Evolutionary conservation across 352 stramenopile genomes (phyloP).

Genomic region (Phytophthora litchii): DNA sequence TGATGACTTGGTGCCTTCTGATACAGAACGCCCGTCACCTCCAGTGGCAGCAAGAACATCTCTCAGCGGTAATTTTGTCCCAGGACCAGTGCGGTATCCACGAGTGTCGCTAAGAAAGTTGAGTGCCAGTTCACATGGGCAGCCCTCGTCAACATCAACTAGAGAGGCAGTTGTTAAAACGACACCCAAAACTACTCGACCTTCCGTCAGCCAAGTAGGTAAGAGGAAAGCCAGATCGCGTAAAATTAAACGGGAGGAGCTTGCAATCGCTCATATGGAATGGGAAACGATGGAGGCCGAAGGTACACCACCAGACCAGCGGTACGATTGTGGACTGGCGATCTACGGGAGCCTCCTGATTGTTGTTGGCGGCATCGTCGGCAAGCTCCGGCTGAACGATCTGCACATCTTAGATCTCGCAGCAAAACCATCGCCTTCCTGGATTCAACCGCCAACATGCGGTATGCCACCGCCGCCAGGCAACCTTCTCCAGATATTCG

Average conservation of each 20-base stretch:
- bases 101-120: constrained; percentile 23
- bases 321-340: constrained; percentile 62
- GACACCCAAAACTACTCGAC: constrained; percentile 9
- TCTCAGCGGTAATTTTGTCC: constrained; percentile 32
- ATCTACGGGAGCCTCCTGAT: constrained; percentile 48
- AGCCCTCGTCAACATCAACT: constrained; percentile 7
- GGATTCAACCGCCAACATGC: constrained; percentile 40
- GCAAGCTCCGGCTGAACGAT: constrained; percentile 60
- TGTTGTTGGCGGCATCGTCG: constrained; percentile 68
- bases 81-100: constrained; percentile 18
- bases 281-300: constrained; percentile 41
- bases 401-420: constrained; percentile 51
- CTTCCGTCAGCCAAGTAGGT: constrained; percentile 15
- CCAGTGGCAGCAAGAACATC: constrained; percentile 36
- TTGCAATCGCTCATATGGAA: constrained; percentile 32
- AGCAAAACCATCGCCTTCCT: constrained; percentile 26
- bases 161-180: constrained; percentile 5
- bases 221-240: constrained; percentile 41
- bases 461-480: constrained; percentile 46
- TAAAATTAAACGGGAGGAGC: constrained; percentile 43
- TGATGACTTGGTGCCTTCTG: constrained; percentile 54
- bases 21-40: constrained; percentile 40
- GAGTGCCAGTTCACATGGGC: constrained; percentile 8
- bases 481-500: constrained; percentile 59
- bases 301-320: constrained; percentile 39